Percentiles rank a stretch among this genome's conserved stretches.
phyloP scores from a whole-genome alignment of 2,329 filamentous ascomycete genomes.

The Aureobasidium sp. region DNA sequence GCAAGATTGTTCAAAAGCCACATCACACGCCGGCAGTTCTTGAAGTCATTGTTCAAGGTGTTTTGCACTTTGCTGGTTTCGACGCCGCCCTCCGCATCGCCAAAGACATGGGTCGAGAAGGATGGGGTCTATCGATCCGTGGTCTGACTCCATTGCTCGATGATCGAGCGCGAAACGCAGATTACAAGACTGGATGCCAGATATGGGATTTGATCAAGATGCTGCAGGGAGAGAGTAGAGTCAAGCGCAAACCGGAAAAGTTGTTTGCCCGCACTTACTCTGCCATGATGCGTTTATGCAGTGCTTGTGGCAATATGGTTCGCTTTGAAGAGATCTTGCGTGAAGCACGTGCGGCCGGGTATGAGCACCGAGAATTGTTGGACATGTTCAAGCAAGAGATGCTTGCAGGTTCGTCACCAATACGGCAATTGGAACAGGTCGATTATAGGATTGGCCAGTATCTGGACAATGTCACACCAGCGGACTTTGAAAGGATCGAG shows the following conservation, averaged over 20 bases:
- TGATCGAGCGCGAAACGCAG: slow-evolving; percentile 31
- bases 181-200: slow-evolving; percentile 29
- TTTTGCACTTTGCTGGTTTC: slow-evolving; percentile 37
- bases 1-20: slow-evolving; percentile 34
- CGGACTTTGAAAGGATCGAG: neutral
- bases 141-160: slow-evolving; percentile 32
- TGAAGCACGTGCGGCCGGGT: slow-evolving; percentile 13
- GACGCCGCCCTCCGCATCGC: slow-evolving; percentile 35
- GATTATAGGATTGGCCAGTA: neutral
- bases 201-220: slow-evolving; percentile 35
- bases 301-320: slow-evolving; percentile 11
- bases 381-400: slow-evolving; percentile 15
- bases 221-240: slow-evolving; percentile 14
- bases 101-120: slow-evolving; percentile 33
- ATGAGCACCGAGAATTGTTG: neutral
- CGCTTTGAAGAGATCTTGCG: slow-evolving; percentile 14
- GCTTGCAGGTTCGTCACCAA: neutral
- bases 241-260: slow-evolving; percentile 9
- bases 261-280: slow-evolving; percentile 17
- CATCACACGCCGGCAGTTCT: slow-evolving; percentile 38
- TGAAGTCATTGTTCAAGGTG: slow-evolving; percentile 32
- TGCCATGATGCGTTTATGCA: slow-evolving; percentile 21
- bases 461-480: neutral
- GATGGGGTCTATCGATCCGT: slow-evolving; percentile 36
- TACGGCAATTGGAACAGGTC: neutral